Evolutionary conservation across 2,329 filamentous ascomycete species (phyloP).

Genomic region (Ceratocystis colombiana): DNA sequence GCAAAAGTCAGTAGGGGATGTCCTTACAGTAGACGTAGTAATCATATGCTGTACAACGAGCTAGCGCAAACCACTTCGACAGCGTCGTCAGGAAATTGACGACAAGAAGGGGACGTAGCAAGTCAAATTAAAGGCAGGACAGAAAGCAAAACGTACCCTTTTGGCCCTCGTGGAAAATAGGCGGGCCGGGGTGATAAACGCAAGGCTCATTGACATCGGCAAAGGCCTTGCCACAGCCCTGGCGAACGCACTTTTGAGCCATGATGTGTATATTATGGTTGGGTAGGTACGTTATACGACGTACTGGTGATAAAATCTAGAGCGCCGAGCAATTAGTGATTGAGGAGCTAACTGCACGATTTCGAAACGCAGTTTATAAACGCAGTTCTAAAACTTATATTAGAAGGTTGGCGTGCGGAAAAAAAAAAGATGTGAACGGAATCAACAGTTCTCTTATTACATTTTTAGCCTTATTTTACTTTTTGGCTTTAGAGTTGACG

Average conservation of each 20-base stretch:
- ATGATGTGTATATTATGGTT: constrained; percentile 35
- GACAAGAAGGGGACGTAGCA: not conserved
- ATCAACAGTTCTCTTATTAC: not conserved
- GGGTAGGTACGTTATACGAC: too few relatives aligned
- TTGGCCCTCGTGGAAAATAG: constrained; percentile 94
- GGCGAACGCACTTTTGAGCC: constrained; percentile 86
- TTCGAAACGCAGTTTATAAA: constrained; percentile 9
- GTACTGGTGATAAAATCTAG: not conserved
- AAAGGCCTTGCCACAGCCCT: constrained; percentile 85
- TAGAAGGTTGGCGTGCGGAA: not conserved
- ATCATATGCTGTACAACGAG: not conserved
- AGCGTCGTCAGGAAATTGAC: not conserved
- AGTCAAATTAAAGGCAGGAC: not conserved
- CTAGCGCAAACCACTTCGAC: not conserved
- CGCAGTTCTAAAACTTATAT: not conserved
- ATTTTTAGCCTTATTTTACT: not conserved
- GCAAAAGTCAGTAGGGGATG: not conserved
- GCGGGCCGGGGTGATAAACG: constrained; percentile 84
- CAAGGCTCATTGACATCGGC: constrained; percentile 68
- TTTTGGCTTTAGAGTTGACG: not conserved
- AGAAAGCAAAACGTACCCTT: constrained; percentile 59
- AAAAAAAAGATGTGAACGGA: not conserved
- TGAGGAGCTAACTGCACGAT: not conserved
- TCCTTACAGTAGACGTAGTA: constrained; percentile 24
- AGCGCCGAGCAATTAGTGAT: not conserved